Base-by-base conservation (phyloP, 2,329 filamentous ascomycete genomes). In the Phoma sp. region DNA sequence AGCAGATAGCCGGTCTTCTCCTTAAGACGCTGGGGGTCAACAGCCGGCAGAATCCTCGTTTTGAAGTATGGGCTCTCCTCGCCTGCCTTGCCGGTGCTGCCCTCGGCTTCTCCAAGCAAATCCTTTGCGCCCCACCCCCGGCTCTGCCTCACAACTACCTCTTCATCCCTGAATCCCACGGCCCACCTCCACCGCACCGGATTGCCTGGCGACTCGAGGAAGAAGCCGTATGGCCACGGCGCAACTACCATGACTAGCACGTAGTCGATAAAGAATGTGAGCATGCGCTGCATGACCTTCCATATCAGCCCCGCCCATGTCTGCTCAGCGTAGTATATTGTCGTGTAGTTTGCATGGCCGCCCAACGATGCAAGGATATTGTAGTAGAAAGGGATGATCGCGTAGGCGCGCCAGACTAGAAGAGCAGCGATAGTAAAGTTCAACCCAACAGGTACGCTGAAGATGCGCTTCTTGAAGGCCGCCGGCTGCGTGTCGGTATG, bases 1-100 rank as follows among this genome's bases (percentile, higher is more conserved):
- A 95, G 87, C 59, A 96, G 77, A 70, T 96, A 96, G 18, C 91
- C 92, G 27, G 92, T 96, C 82, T 96, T 96, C 64, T 86, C 82
- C 63, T 83, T 79, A 65, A 93, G 79, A 47, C 87, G 80, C 65
- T 85, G 77, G 22, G 86, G 83, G 13, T 87, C 82, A 4, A 93
- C 88, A 2, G 91, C 93, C 2, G 85, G 82, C 58, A 86, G 75
- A 40, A 96, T 76, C 54, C 85, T 81, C 10, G 80, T 80, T 62
- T 86, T 80, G 64, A 91, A 82, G 47, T 86, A 81, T 5, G 78
- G 74, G 48, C 78, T 74, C 77, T 85, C 67, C 76, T 81, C 55
- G 37, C 82, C 80, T 43, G 80, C 81, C 57, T 83, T 82, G 8
- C 66, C 66, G 23, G 60, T 64, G 22, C 61, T 59, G 77, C 81